Conservation (phyloP, 2,329 filamentous ascomycete species). For the Clarireedia homoeocarpa region DNA sequence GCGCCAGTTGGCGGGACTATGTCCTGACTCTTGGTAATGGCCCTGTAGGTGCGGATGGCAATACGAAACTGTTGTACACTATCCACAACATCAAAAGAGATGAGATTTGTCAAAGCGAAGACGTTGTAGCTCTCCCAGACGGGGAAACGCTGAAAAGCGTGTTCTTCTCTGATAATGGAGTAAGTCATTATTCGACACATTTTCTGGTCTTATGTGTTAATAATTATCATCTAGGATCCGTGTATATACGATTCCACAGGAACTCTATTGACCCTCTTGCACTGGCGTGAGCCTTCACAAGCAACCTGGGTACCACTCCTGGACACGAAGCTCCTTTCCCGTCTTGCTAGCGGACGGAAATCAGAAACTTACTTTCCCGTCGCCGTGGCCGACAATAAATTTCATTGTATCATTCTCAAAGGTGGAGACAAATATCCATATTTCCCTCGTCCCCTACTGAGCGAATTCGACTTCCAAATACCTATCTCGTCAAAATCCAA, state of each 20-base stretch:
- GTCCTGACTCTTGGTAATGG: conserved; percentile 96
- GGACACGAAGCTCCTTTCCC: conserved; percentile 76
- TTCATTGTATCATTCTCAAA: conserved; percentile 98
- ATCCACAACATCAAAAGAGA: conserved; percentile 93
- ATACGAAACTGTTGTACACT: conserved; percentile 73
- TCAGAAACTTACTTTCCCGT: conserved; percentile 92
- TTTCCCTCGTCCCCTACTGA: conserved; percentile 81
- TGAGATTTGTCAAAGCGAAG: conserved; percentile 90
- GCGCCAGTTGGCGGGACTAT: conserved; percentile 90
- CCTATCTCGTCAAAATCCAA: conserved; percentile 57
- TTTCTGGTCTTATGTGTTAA: conserved; percentile 3
- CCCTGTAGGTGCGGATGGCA: conserved; percentile 69
- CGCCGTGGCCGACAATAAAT: conserved; percentile 81
- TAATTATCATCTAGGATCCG: conserved; percentile 55
- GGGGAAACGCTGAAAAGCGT: conserved; percentile 68
- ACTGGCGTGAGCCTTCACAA: conserved; percentile 81
- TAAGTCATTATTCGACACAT: conserved; percentile 37
- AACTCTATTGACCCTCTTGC: conserved; percentile 76
- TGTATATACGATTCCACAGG: conserved; percentile 94
- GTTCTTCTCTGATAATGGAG: conserved; percentile 89
- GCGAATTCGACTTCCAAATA: conserved; percentile 87
- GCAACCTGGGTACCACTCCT: conserved; percentile 88
- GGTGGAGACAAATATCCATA: conserved; percentile 89
- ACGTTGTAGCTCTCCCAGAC: conserved; percentile 76
- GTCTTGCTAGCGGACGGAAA: conserved; percentile 77